Evolutionary conservation across 805 yeast species (phyloP), one percentile per base, ranked within the genome.

Genomic region (Zygosaccharomyces bailii): DNA sequence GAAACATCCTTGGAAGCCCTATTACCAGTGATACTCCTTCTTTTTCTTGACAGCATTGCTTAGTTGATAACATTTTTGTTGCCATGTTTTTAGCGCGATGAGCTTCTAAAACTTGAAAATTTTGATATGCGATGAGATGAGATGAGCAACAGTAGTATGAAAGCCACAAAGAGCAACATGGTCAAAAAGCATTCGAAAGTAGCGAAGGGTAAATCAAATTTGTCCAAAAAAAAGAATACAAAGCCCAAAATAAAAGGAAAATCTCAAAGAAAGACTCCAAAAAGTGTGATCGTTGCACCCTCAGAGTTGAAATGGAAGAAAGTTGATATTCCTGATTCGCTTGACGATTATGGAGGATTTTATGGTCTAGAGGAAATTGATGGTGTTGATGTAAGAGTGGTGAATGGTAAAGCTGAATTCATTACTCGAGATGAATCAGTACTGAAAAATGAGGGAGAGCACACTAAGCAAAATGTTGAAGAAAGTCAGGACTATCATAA

Each of bases 331-430:
- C 91, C 95, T 4, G 91, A 86, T 51, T 82, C 87, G 19, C 66
- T 86, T 39, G 96, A 82, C 48, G 96, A 88, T 63, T 86, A 84
- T 59, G 90, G 86, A 52, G 96, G 96, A 0, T 84, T 90, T 56
- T 88, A 82, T 61, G 99, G 97, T 0, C 69, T 93, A 27, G 99
- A 91, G 63, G 98, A 91, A 61, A 74, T 93, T 40, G 96, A 88
- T 45, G 97, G 96, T 34, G 97, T 91, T 25, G 90, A 76, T 56
- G 90, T 91, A 5, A 79, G 85, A 48, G 73, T 81, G 43, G 77
- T 79, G 2, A 71, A 86, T 49, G 96, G 96, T 10, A 68, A 71
- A 40, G 80, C 84, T 0, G 76, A 76, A 43, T 84, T 83, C 56
- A 59, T 73, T n/a, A 73, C 72, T 7, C 70, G 60, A 25, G 73